Percentiles rank a stretch among this genome's conserved stretches.
These are phyloP conservation scores for Monilinia fructigena DNA, from an alignment of 2,329 filamentous ascomycete genomes.

Conservation along the genomic window DNA sequence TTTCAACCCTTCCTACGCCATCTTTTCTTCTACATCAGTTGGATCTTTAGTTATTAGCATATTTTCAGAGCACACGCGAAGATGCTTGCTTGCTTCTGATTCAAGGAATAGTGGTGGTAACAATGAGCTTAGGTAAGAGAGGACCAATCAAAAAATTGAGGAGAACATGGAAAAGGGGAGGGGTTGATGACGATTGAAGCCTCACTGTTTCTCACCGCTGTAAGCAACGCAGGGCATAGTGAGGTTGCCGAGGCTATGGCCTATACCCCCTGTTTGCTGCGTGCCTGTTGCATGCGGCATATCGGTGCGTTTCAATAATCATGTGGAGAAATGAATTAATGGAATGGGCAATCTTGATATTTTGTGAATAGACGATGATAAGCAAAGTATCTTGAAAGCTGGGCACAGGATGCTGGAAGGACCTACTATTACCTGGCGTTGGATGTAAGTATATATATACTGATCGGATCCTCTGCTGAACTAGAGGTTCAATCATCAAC, in stretches of 20 bases:
- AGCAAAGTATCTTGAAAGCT: not conserved
- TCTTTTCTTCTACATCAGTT: not conserved
- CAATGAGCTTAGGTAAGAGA: slow-evolving; percentile 10
- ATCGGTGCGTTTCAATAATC: slow-evolving; percentile 5
- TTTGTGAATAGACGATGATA: not conserved
- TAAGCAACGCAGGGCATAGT: slow-evolving; percentile 19
- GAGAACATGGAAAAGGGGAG: not conserved
- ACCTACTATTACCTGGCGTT: slow-evolving; percentile 10
- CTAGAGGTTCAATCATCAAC: not conserved
- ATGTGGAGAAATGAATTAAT: slow-evolving; percentile 11
- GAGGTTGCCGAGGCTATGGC: slow-evolving; percentile 19
- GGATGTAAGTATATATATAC: slow-evolving; percentile 20
- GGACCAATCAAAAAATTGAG: slow-evolving; percentile 7
- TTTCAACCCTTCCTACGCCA: not conserved
- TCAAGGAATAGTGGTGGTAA: not conserved
- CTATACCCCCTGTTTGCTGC: slow-evolving; percentile 6
- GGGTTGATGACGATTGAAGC: slow-evolving; percentile 14
- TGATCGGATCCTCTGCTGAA: not conserved
- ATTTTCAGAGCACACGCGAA: not conserved
- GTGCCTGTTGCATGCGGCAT: slow-evolving; percentile 4
- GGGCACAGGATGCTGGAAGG: not conserved
- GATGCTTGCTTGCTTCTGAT: not conserved
- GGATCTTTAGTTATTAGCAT: not conserved
- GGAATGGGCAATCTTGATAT: slow-evolving; percentile 10
- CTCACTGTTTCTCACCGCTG: slow-evolving; percentile 23